These are phyloP conservation scores for Agrostemma githago DNA, from an alignment of 148 eudicot genomes.

Conservation along the genomic window DNA sequence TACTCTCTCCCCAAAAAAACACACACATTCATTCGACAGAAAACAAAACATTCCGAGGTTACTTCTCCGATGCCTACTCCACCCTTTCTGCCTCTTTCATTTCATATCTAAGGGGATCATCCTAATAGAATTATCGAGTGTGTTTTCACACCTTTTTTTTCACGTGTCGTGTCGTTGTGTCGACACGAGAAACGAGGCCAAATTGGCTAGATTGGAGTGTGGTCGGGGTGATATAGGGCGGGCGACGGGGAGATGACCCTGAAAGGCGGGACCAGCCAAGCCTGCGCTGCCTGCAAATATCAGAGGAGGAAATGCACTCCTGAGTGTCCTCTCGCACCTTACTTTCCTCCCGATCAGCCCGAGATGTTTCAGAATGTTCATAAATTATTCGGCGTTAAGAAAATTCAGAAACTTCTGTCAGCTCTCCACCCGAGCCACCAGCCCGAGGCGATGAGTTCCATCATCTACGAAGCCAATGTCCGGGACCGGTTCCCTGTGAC, in stretches of 20 bases:
- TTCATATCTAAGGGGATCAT: not conserved
- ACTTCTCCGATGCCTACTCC: not conserved
- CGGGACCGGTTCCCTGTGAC: conserved; percentile 53
- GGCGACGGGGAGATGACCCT: conserved; percentile 54
- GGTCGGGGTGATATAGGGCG: not conserved
- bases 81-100: not conserved
- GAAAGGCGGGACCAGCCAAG: conserved; percentile 77
- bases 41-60: too few relatives aligned
- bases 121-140: too few relatives aligned
- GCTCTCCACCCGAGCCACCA: conserved; percentile 34
- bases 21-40: not conserved
- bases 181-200: not conserved
- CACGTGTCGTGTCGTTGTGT: not conserved
- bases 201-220: not conserved
- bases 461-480: conserved; percentile 55
- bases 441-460: conserved; percentile 67
- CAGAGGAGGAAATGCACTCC: conserved; percentile 66
- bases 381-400: conserved; percentile 71
- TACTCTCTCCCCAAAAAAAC: not conserved
- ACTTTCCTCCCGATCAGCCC: conserved; percentile 77
- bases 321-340: conserved; percentile 71
- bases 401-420: conserved; percentile 53
- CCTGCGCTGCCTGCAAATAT: conserved; percentile 92
- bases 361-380: conserved; percentile 66
- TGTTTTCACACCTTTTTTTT: too few relatives aligned